Evolutionary conservation across 768 basidiomycete genomes (phyloP), one percentile per base, ranked within the genome.

Genomic region (Tylopilus plumbeoviolaceoides): DNA sequence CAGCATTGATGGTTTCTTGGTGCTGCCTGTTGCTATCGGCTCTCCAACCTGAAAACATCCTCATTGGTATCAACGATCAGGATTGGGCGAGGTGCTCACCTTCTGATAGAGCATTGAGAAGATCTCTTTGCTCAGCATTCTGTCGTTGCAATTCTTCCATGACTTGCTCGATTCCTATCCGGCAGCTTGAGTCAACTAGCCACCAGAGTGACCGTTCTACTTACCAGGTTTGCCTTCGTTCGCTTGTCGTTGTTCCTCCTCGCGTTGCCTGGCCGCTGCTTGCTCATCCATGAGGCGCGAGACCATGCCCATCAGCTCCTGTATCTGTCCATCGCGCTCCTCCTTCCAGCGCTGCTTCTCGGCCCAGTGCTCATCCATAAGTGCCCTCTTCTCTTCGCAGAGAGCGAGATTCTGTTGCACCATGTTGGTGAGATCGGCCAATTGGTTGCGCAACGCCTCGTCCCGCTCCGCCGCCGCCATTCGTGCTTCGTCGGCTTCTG

Each of bases 351-450:
- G 30, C 30, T 30, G 30, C 30, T 30, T 30, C 30, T 30, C 30
- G 30, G 30, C 30, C 30, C 30, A 30, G 30, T 30, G 30, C 10
- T 30, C 30, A 30, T 30, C 30, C 30, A 30, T 30, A 30, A 30
- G 30, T 11, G 30, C 30, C 10, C 30, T 30, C 30, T 30, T 30
- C 30, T 30, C 30, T 30, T 30, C 30, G 30, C 30, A 30, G 30
- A 30, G 74, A 31, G 83, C 78, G 2, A 79, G 74, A 51, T 89
- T 85, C 52, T 85, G 82, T 51, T 87, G 82, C 14, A 91, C 73
- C 48, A 89, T 64, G 56, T 85, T 84, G 1, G 89, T 85, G 57
- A 93, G 80, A 54, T 91, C 89, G 5, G 65, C 71, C 14, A 93
- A 67, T 58, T 90, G 88, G 36, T 66, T 72, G 31, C 81, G 75